Evolutionary conservation across 495 filamentous ascomycete genomes (phyloP).

Genomic region (Hypomontagnella monticulosa): DNA sequence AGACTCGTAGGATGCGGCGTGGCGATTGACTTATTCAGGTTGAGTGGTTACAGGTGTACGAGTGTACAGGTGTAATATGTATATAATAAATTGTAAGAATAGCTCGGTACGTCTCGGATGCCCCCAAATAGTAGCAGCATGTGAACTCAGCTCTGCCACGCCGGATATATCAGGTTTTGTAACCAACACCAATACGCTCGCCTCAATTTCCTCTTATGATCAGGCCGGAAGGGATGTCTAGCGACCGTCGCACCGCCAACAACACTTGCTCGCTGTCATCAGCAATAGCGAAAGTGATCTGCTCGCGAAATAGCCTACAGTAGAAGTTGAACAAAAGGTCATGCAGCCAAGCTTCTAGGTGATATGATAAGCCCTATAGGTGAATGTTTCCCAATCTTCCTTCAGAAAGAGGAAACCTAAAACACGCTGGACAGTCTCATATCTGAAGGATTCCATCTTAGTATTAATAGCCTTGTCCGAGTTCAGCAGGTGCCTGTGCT

Average conservation of each 20-base stretch:
- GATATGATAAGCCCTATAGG: slow-evolving; percentile 32
- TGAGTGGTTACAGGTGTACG: slow-evolving; percentile 18
- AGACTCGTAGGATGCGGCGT: slow-evolving; percentile 29
- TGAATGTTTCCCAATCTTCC: not conserved
- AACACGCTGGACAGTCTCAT: slow-evolving; percentile 31
- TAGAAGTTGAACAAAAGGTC: slow-evolving; percentile 12
- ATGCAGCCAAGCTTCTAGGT: slow-evolving; percentile 2
- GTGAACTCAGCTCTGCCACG: slow-evolving; percentile 12
- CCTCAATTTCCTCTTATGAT: slow-evolving; percentile 13
- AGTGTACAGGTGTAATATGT: too few species aligned
- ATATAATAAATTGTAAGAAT: not conserved
- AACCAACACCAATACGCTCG: not conserved
- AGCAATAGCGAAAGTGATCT: slow-evolving; percentile 19
- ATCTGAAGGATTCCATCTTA: slow-evolving; percentile 16
- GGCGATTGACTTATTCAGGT: slow-evolving; percentile 28
- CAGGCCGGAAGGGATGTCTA: slow-evolving; percentile 8
- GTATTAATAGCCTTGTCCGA: slow-evolving; percentile 17
- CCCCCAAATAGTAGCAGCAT: slow-evolving; percentile 5
- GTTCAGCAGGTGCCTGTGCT: slow-evolving; percentile 29
- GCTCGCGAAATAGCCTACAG: slow-evolving; percentile 7
- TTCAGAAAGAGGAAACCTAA: slow-evolving; percentile 12
- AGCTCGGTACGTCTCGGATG: slow-evolving; percentile 28
- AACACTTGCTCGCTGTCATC: slow-evolving; percentile 19
- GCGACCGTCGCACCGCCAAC: not conserved
- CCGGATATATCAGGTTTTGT: slow-evolving; percentile 14